phyloP scores from a whole-genome alignment of 441 rosid genomes.

The Isatis lusitanica region DNA sequence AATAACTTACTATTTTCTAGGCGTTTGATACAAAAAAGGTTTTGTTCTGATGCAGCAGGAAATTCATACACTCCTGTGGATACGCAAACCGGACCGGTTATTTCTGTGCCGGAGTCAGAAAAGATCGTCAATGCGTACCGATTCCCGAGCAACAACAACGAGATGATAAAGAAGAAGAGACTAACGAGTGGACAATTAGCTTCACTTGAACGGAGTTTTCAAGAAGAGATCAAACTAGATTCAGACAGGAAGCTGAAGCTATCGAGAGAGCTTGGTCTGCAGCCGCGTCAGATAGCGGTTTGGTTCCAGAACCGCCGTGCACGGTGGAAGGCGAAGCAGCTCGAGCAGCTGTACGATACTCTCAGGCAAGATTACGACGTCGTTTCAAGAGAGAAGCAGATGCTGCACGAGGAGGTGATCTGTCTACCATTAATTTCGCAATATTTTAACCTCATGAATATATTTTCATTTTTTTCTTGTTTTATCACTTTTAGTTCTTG shows the following conservation, averaged over 20 bases:
- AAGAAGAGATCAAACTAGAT: slow-evolving; percentile 86
- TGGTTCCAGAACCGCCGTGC: slow-evolving; percentile 98
- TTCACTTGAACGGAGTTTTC: slow-evolving; percentile 77
- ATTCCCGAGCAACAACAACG: slow-evolving; percentile 36
- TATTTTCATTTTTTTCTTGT: background rate
- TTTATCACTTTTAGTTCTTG: background rate
- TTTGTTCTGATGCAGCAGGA: slow-evolving; percentile 1
- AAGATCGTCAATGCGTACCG: slow-evolving; percentile 23
- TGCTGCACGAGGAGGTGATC: slow-evolving; percentile 91
- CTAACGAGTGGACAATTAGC: slow-evolving; percentile 76
- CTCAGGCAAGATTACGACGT: slow-evolving; percentile 70
- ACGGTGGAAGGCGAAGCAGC: slow-evolving; percentile 89
- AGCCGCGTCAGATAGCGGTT: slow-evolving; percentile 92
- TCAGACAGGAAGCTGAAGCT: slow-evolving; percentile 86
- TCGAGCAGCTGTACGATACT: slow-evolving; percentile 72
- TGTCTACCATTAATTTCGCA: background rate
- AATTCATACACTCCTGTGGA: slow-evolving; percentile 13
- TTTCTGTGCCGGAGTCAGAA: slow-evolving; percentile 31
- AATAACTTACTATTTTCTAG: no score
- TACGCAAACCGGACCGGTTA: slow-evolving; percentile 33
- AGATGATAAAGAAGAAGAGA: slow-evolving; percentile 68
- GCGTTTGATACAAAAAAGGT: background rate
- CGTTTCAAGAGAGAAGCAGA: slow-evolving; percentile 71
- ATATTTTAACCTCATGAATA: background rate
- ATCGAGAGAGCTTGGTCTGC: slow-evolving; percentile 80